These are phyloP conservation scores for Venturia nashicola DNA, from an alignment of 2,329 filamentous ascomycete genomes.

Conservation along the genomic window DNA sequence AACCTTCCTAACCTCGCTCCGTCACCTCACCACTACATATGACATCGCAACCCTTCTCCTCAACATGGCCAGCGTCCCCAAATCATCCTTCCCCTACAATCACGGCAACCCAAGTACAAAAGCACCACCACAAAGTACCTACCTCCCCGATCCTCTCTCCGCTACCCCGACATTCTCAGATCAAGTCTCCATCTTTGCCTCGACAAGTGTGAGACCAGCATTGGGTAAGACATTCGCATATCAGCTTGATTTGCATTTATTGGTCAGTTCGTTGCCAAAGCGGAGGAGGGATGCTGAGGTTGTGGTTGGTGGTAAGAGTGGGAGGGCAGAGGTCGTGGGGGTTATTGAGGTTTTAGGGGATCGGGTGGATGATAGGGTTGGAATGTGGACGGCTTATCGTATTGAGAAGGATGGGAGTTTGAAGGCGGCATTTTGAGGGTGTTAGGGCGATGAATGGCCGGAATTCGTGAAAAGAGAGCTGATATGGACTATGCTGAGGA, in stretches of 20 bases:
- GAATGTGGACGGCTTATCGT: slow-evolving; percentile 23
- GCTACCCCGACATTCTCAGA: neutral
- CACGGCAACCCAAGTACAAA: neutral
- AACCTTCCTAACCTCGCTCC: slow-evolving; percentile 29
- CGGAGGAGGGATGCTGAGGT: slow-evolving; percentile 22
- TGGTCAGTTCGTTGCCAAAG: slow-evolving; percentile 27
- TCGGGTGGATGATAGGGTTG: slow-evolving; percentile 23
- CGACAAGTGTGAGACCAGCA: slow-evolving; percentile 23
- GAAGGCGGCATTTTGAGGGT: neutral
- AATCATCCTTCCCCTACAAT: neutral
- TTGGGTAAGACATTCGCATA: slow-evolving; percentile 24
- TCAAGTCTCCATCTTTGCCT: slow-evolving; percentile 27
- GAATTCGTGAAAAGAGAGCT: no score
- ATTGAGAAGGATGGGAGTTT: neutral
- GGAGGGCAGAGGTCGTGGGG: slow-evolving; percentile 18
- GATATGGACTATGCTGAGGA: no score
- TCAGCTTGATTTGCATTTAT: slow-evolving; percentile 27
- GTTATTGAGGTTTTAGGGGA: slow-evolving; percentile 34
- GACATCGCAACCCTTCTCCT: slow-evolving; percentile 28
- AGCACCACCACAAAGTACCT: slow-evolving; percentile 7
- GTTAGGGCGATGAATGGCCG: neutral
- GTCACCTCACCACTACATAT: slow-evolving; percentile 24
- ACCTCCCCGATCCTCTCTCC: neutral
- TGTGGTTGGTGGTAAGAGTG: slow-evolving; percentile 16
- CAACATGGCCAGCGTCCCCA: slow-evolving; percentile 19